Evolutionary conservation across 2,329 filamentous ascomycete species (phyloP).

Genomic region (Nigrospora oryzae): DNA sequence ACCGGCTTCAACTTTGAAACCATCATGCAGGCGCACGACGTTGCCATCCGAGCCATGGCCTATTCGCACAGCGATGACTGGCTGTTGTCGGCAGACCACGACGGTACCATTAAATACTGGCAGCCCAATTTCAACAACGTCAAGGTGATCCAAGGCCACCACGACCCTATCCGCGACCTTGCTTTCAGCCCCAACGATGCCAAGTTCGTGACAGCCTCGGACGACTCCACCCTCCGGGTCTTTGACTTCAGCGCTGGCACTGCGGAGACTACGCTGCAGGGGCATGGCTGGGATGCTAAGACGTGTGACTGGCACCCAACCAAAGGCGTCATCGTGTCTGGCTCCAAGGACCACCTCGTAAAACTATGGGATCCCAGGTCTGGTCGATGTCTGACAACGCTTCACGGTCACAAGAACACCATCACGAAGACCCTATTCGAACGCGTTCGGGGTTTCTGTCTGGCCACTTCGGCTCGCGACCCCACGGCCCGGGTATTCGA

Average conservation of each 20-base stretch:
- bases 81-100: conserved; percentile 91
- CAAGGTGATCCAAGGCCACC: conserved; percentile 85
- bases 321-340: conserved; percentile 88
- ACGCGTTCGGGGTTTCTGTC: conserved; percentile 69
- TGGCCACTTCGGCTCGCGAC: conserved; percentile 89
- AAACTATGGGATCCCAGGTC: conserved; percentile 98
- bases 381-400: conserved; percentile 79
- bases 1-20: conserved; percentile 99
- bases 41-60: conserved; percentile 69
- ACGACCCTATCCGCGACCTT: conserved; percentile 81
- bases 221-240: conserved; percentile 89
- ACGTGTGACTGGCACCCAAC: conserved; percentile 95
- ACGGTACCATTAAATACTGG: conserved; percentile 96
- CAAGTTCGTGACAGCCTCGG: conserved; percentile 93
- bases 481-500: conserved; percentile 92
- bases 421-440: conserved; percentile 92
- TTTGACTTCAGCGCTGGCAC: conserved; percentile 88
- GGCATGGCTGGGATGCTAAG: conserved; percentile 98
- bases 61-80: conserved; percentile 97
- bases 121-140: conserved; percentile 99
- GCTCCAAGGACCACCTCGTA: conserved; percentile 94
- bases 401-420: conserved; percentile 95
- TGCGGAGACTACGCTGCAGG: conserved; percentile 75
- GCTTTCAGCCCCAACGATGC: conserved; percentile 90
- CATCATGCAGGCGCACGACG: conserved; percentile 96